Conservation (phyloP, 1,284 basidiomycete genomes). For the Pseudozyma thailandica region DNA sequence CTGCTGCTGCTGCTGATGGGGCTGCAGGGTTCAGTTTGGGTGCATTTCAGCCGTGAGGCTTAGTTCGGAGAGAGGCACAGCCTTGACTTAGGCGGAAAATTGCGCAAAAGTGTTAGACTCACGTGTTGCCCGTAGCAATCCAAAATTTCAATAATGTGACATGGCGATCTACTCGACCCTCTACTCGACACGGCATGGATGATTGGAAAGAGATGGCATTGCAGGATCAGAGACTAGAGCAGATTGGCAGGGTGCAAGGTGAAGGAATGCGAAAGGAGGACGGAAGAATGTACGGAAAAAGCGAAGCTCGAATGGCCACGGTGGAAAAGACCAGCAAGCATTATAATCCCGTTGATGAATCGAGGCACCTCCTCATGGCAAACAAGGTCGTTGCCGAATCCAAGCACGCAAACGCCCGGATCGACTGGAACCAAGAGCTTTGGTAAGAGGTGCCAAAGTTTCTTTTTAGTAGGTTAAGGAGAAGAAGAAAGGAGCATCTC, state of each 20-base stretch:
- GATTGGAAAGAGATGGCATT: background rate
- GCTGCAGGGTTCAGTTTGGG: constrained; percentile 18
- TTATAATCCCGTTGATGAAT: constrained; percentile 48
- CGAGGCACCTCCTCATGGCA: constrained; percentile 48
- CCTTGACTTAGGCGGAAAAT: background rate
- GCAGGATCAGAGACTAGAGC: background rate
- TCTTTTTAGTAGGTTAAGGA: constrained; percentile 54
- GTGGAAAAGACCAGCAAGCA: constrained; percentile 40
- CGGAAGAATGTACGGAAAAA: constrained; percentile 46
- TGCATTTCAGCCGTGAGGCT: constrained; percentile 1
- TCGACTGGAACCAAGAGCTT: constrained; percentile 42
- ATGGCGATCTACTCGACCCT: too few species aligned
- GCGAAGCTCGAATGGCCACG: constrained; percentile 48
- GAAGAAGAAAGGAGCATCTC: constrained; percentile 18
- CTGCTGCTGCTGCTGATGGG: too few species aligned
- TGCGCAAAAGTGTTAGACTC: background rate
- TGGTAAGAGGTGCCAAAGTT: constrained; percentile 52
- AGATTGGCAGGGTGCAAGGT: background rate
- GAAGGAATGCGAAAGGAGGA: background rate
- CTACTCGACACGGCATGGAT: too few species aligned
- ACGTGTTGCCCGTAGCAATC: too few species aligned
- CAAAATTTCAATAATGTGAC: too few species aligned
- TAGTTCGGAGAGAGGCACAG: background rate
- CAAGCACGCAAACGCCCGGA: constrained; percentile 47
- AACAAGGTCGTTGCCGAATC: constrained; percentile 33